Conservation (phyloP, 306 rosid genomes). For the Prunus salicina region DNA sequence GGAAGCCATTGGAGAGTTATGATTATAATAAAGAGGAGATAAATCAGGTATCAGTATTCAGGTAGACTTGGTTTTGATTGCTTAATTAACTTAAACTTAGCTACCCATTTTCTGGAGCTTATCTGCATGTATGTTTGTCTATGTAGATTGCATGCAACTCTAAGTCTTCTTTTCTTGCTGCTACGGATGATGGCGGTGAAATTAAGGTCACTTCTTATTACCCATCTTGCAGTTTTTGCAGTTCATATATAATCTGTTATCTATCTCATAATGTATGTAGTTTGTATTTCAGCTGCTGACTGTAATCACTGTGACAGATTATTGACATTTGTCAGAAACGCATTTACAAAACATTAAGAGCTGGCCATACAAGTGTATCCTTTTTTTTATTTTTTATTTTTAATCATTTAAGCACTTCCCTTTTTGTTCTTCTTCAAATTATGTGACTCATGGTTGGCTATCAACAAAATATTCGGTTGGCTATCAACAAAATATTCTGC, state of each 20-base stretch:
- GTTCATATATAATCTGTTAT: slow-evolving; percentile 3
- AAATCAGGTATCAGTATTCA: slow-evolving; percentile 49
- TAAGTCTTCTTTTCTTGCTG: slow-evolving; percentile 82
- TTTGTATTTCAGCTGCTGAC: slow-evolving; percentile 23
- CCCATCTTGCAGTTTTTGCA: neutral
- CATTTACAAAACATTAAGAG: slow-evolving; percentile 79
- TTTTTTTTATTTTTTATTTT: neutral
- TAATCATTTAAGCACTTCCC: neutral
- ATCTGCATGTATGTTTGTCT: neutral
- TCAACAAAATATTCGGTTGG: too few species aligned
- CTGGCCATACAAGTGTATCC: slow-evolving; percentile 96
- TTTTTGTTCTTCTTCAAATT: slow-evolving; percentile 17
- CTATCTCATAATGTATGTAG: neutral
- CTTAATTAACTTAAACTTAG: neutral
- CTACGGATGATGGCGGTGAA: slow-evolving; percentile 92
- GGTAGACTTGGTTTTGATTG: slow-evolving; percentile 26
- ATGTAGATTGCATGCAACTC: slow-evolving; percentile 75
- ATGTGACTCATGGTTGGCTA: slow-evolving; percentile 12
- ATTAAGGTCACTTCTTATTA: slow-evolving; percentile 53
- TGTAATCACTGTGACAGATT: slow-evolving; percentile 60
- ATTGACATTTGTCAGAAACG: slow-evolving; percentile 77
- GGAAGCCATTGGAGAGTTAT: slow-evolving; percentile 66
- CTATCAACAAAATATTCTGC: slow-evolving; percentile 3
- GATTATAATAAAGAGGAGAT: slow-evolving; percentile 86
- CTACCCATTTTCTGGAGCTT: neutral